Evolutionary conservation across 176 grass and related monocot genomes (phyloP).

Genomic region (Carex kokanica): DNA sequence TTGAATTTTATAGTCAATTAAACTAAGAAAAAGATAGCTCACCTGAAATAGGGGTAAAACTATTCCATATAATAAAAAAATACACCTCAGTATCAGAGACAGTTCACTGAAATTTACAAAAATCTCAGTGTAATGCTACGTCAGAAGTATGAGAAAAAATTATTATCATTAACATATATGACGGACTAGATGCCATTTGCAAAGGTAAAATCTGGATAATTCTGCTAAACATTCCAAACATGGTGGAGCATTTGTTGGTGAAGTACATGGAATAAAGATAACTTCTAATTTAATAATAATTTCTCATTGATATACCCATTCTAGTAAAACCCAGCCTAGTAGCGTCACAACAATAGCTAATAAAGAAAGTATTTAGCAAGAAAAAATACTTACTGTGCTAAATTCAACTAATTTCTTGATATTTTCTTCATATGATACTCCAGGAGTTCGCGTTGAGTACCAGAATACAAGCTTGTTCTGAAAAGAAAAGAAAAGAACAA

Average conservation of each 20-base stretch:
- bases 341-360: neutral
- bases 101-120: neutral
- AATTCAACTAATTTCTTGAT: constrained; percentile 92
- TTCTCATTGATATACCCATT: neutral
- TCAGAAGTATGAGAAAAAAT: neutral
- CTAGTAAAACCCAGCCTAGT: neutral
- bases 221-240: neutral
- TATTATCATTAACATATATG: neutral
- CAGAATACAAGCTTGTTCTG: constrained; percentile 90
- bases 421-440: constrained; percentile 88
- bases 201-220: neutral
- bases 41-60: neutral
- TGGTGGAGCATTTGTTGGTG: neutral
- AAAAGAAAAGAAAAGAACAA: neutral
- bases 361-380: neutral
- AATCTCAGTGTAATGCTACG: neutral
- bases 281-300: neutral
- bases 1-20: neutral
- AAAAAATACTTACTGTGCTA: constrained; percentile 58
- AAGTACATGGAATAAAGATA: neutral
- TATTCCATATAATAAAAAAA: neutral
- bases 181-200: neutral
- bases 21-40: neutral
- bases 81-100: neutral
- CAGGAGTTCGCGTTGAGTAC: constrained; percentile 81